Base-by-base conservation (phyloP, 1,139 yeast species). In the Kodamaea sp. region DNA sequence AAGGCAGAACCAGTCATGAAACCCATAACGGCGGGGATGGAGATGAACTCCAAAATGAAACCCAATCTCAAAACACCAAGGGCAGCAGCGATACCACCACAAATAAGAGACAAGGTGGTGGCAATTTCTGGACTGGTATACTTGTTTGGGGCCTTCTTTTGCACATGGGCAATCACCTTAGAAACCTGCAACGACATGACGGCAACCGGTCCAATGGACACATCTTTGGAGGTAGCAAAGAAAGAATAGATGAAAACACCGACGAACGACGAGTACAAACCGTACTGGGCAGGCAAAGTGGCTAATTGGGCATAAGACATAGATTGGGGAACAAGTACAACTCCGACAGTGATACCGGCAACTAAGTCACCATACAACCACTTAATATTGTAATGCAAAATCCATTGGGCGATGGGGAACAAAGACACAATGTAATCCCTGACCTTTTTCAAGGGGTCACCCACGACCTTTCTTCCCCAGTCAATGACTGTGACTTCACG, bases 1-100 rank as follows among this genome's bases (percentile, higher is more conserved):
- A 90, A 76, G 3, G 97, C 96, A 9, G 96, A 88, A 36, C 97
- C 97, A 24, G 94, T 76, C 94, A 90, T 90, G 66, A 89, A 90
- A 0, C 97, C 97, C 68, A 89, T 75, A 30, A 90, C 96, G 1
- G 96, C 96, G 24, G 96, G 96, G 49, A 83, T 70, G 5, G 97
- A 88, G 50, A 90, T 88, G 55, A 85, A 80, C 57, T 90, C 97
- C 33, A 90, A 78, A 37, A 90, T 71, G 62, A 90, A 90, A 1
- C 97, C 97, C 19, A 90, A 68, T 51, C 96, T 75, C 46, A 90
- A 65, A 10, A 90, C 38, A 46, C 97, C 97, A 39, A 89, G 65
- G 43, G 85, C 96, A 12, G 84, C 66, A 8, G 96, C 81, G 45
- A 88, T 82, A 41, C 83, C 80, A 57, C 97, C 97, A 70, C 95